Conservation (phyloP, 352 stramenopile species). For the Pythium brachiatum region DNA sequence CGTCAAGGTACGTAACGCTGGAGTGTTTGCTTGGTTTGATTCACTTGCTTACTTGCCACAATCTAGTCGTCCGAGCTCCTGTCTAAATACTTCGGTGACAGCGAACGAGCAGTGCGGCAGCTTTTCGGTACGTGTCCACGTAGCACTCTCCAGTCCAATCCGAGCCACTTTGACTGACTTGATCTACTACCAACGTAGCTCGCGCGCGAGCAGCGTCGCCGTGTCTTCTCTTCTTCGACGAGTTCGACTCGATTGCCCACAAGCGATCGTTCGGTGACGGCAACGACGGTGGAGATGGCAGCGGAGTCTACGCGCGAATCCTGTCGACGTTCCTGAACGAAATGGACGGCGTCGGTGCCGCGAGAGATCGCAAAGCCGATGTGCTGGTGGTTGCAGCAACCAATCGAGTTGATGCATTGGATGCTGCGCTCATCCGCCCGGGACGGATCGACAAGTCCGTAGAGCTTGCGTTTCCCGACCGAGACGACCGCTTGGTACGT, state of each 20-base stretch:
- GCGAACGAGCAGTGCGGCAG: constrained; percentile 73
- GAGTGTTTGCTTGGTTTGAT: neutral
- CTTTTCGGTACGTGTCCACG: constrained; percentile 80
- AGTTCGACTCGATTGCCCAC: constrained; percentile 80
- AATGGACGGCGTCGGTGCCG: constrained; percentile 73
- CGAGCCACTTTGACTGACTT: too few species aligned
- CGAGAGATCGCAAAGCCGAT: constrained; percentile 26
- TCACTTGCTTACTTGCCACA: neutral
- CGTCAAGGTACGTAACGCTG: constrained; percentile 51
- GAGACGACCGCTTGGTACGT: constrained; percentile 39
- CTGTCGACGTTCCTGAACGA: constrained; percentile 85
- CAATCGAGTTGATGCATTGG: constrained; percentile 65
- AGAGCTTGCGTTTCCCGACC: constrained; percentile 52
- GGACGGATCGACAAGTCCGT: constrained; percentile 78
- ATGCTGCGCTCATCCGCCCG: constrained; percentile 69
- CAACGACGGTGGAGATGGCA: constrained; percentile 36
- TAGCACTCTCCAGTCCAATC: too few species aligned
- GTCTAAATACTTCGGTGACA: constrained; percentile 88
- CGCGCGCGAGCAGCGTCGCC: constrained; percentile 66
- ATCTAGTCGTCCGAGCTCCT: constrained; percentile 74
- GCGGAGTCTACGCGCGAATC: constrained; percentile 70
- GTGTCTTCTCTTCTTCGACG: constrained; percentile 85
- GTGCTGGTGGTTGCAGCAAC: constrained; percentile 76
- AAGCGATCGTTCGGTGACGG: constrained; percentile 58
- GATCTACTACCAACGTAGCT: constrained; percentile 25